Base-by-base conservation (phyloP, 495 filamentous ascomycete species). In the Astrocystis sublimbata region DNA sequence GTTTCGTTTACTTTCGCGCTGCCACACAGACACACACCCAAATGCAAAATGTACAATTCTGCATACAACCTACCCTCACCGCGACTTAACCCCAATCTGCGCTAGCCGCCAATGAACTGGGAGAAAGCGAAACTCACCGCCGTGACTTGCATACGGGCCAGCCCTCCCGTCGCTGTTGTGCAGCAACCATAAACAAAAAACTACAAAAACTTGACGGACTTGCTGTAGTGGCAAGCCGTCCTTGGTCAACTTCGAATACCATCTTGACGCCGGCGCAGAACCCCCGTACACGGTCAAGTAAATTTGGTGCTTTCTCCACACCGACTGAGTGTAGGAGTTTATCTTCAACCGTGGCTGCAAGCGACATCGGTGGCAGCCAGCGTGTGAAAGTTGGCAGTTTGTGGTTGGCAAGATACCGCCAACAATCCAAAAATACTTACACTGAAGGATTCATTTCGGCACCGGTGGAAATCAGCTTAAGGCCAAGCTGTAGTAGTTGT, bases 111-210 rank as follows among this genome's bases (percentile, higher is more conserved):
- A 26, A 57, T 57, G 13, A n/a, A 10, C 17, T n/a, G 41, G 45
- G 49, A 50, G 36, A n/a, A 49, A 40, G 43, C 58, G 21, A 61
- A 61, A 61, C 58, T 61, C 58, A 61, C 58, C 58, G 58, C 58
- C 58, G 53, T 61, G 58, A 53, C 17, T 24, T 57, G 54, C 54
- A 61, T 45, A 42, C 58, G 26, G 26, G 58, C 47, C 30, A 28
- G 30, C 58, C 38, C 58, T 45, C 28, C 58, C 38, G 58, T 52
- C 19, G 33, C 57, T 31, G 30, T 43, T 33, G 23, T 50, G n/a
- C n/a, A 40, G 42, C 33, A 47, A 41, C 43, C 57, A 21, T 24
- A 17, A 26, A 36, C 19, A 38, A 17, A 45, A 33, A 35, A 9
- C 26, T 31, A 56, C 30, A 58, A 33, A n/a, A 30, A 49, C 26